These are phyloP conservation scores for Podospora pseudoanserina DNA, from an alignment of 495 filamentous ascomycete genomes.

Conservation along the genomic window DNA sequence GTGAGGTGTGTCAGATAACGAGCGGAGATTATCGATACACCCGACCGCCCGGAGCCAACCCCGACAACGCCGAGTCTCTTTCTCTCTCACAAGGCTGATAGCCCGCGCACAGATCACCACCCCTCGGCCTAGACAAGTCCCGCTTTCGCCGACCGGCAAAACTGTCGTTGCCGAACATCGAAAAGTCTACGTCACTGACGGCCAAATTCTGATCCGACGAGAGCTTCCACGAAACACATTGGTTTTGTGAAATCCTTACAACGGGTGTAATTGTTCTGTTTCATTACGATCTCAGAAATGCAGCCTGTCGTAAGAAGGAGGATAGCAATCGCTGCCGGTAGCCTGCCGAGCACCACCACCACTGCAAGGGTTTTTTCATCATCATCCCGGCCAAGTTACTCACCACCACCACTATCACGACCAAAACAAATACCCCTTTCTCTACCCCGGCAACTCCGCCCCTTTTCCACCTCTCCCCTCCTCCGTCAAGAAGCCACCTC, in stretches of 20 bases:
- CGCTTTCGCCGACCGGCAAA: neutral
- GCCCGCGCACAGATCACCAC: neutral
- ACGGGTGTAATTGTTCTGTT: no score
- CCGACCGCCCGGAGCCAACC: neutral
- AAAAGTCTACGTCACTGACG: conserved; percentile 2
- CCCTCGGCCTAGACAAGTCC: neutral
- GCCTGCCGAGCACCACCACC: no score
- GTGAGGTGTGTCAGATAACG: neutral
- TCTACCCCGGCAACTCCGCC: conserved; percentile 18
- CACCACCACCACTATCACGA: neutral
- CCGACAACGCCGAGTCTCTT: neutral
- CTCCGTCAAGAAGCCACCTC: neutral
- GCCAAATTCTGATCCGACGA: neutral
- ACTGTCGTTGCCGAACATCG: neutral
- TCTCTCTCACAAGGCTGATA: conserved; percentile 7
- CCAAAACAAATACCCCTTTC: neutral
- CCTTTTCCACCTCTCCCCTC: conserved; percentile 12
- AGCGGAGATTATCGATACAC: neutral
- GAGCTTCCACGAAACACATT: neutral
- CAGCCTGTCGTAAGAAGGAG: neutral
- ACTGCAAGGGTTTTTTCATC: neutral
- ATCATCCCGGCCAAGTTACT: neutral
- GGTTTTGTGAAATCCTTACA: no score
- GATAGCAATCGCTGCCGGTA: neutral
- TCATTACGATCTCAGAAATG: neutral